phyloP scores from a whole-genome alignment of 2,329 filamentous ascomycete genomes.

The Ophiostoma tasmaniense region DNA sequence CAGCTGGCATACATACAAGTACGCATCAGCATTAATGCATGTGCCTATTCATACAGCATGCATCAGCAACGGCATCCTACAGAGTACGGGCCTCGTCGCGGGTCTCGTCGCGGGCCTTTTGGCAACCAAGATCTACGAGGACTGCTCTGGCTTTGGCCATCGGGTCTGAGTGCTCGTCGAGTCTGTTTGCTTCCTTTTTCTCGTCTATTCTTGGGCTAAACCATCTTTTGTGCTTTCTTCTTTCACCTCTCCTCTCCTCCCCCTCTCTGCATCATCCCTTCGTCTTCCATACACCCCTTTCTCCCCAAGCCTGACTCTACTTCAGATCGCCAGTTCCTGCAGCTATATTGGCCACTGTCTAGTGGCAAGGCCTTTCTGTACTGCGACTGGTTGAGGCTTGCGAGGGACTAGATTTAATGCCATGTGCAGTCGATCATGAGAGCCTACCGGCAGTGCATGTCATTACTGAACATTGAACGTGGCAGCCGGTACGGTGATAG shows the following conservation, averaged over 20 bases:
- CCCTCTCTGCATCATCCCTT: not conserved
- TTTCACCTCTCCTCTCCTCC: not conserved
- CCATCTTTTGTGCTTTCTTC: not conserved
- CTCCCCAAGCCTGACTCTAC: not conserved
- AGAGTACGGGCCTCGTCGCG: not conserved
- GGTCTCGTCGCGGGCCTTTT: not conserved
- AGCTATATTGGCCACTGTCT: not conserved
- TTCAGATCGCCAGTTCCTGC: not conserved
- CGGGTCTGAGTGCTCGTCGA: not conserved
- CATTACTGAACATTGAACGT: not conserved
- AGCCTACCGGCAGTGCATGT: not conserved
- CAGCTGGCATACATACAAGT: not conserved
- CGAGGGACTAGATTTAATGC: not conserved
- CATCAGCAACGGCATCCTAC: not conserved
- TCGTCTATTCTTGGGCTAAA: not conserved
- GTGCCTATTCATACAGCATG: not conserved
- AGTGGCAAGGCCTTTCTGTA: not conserved
- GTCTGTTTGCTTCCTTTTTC: not conserved
- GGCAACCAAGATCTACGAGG: not conserved
- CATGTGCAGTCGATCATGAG: not conserved
- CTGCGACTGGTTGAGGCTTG: not conserved
- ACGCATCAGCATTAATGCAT: not conserved
- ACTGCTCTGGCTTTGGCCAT: not conserved
- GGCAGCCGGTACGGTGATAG: not conserved
- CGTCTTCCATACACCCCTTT: not conserved